Conservation (phyloP, 805 yeast species). For the Metschnikowia amazonensis region DNA sequence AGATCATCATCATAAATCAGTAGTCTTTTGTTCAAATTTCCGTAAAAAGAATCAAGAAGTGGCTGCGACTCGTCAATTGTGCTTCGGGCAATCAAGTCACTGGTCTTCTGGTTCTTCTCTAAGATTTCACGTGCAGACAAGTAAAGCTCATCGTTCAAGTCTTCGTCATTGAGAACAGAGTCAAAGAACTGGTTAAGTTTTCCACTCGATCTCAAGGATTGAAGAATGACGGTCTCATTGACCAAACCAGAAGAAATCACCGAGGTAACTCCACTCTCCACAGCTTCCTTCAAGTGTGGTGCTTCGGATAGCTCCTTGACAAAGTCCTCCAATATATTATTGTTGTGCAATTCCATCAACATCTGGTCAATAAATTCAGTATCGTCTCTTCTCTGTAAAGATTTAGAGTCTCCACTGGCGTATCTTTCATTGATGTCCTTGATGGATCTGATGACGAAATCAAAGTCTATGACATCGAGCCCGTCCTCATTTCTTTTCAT, state of each 20-base stretch:
- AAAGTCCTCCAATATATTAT: slow-evolving; percentile 17
- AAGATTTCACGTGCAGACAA: slow-evolving; percentile 9
- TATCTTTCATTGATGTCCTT: slow-evolving; percentile 14
- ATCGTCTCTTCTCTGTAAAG: slow-evolving; percentile 17
- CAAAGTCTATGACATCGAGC: slow-evolving; percentile 15
- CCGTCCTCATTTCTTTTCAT: slow-evolving; percentile 15
- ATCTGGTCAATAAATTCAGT: slow-evolving; percentile 14
- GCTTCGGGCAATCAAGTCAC: slow-evolving; percentile 8
- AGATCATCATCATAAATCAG: slow-evolving; percentile 10
- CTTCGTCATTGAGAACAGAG: slow-evolving; percentile 16
- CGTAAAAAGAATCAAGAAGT: slow-evolving; percentile 12
- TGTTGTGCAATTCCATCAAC: slow-evolving; percentile 17
- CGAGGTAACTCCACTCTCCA: slow-evolving; percentile 15
- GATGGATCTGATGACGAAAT: slow-evolving; percentile 12
- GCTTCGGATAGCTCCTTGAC: slow-evolving; percentile 16
- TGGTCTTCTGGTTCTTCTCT: slow-evolving; percentile 1
- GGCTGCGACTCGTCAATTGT: slow-evolving; percentile 13
- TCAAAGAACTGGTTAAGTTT: slow-evolving; percentile 14
- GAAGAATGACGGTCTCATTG: slow-evolving; percentile 16
- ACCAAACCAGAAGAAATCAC: slow-evolving; percentile 17
- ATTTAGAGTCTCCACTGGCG: slow-evolving; percentile 5
- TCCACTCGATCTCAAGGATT: slow-evolving; percentile 14
- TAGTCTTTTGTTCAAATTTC: slow-evolving; percentile 13
- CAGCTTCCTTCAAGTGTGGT: slow-evolving; percentile 16
- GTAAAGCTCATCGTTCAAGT: slow-evolving; percentile 17